Evolutionary conservation across 345 rosid species (phyloP).

Genomic region (Chamaenerion angustifolium): DNA sequence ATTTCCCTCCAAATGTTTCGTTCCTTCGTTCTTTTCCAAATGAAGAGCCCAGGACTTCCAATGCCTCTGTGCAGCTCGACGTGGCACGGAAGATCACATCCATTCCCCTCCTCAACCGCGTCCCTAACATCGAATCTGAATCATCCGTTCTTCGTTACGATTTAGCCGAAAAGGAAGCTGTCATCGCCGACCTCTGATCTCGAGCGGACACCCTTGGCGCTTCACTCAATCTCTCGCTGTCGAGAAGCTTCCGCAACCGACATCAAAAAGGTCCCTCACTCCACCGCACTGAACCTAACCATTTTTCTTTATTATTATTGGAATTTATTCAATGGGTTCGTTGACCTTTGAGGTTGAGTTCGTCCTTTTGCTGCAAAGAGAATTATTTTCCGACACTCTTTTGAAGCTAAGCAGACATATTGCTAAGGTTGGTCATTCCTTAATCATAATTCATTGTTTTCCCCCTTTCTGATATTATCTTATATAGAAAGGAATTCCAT

Average conservation of each 20-base stretch:
- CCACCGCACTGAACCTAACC: too few species aligned
- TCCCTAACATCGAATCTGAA: conserved; percentile 71
- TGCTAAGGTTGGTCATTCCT: conserved; percentile 30
- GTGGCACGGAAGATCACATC: conserved; percentile 97
- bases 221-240: conserved; percentile 41
- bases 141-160: conserved; percentile 35
- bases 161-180: conserved; percentile 51
- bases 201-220: conserved; percentile 49
- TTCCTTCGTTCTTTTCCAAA: too few species aligned
- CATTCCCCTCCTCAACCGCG: conserved; percentile 73
- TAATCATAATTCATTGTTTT: not conserved
- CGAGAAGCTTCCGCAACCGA: conserved; percentile 46
- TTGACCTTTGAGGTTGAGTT: not conserved
- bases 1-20: too few species aligned
- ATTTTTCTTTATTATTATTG: not conserved
- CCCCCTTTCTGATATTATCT: not conserved
- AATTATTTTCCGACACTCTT: conserved; percentile 40
- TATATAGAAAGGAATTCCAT: not conserved
- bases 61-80: conserved; percentile 85
- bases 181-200: conserved; percentile 47
- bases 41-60: too few species aligned
- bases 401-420: conserved; percentile 87
- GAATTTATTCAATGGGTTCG: not conserved
- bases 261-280: conserved; percentile 47
- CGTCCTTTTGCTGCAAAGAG: conserved; percentile 20